These are phyloP conservation scores for Kwoniella sp. DNA, from an alignment of 768 basidiomycete genomes.

Conservation along the genomic window DNA sequence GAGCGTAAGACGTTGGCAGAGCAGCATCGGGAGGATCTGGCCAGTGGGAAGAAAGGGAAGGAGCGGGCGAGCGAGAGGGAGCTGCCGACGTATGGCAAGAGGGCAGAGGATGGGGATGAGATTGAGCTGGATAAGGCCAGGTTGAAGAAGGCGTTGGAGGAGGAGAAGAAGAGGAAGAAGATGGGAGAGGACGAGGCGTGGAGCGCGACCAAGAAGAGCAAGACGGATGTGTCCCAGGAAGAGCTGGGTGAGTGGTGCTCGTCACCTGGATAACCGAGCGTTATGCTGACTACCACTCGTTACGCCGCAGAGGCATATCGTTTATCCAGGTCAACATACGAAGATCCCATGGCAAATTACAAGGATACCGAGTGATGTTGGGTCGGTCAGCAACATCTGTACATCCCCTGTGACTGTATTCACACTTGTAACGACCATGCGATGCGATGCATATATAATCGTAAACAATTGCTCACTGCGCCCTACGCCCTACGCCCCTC, in stretches of 20 bases:
- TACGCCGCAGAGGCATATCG: slow-evolving; percentile 70
- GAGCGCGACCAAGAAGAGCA: slow-evolving; percentile 58
- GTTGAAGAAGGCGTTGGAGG: slow-evolving; percentile 65
- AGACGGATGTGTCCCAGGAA: slow-evolving; percentile 80
- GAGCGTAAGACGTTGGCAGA: slow-evolving; percentile 41
- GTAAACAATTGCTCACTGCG: not conserved
- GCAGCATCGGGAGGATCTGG: slow-evolving; percentile 32
- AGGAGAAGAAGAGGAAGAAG: slow-evolving; percentile 74
- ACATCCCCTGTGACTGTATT: not conserved
- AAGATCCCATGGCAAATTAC: slow-evolving; percentile 93
- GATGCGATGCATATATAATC: not conserved
- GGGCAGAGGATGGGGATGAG: slow-evolving; percentile 71
- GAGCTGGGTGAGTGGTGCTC: slow-evolving; percentile 39
- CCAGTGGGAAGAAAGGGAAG: slow-evolving; percentile 10
- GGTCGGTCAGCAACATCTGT: not conserved
- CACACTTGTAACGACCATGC: not conserved
- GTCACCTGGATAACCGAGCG: not conserved
- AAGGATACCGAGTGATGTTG: slow-evolving; percentile 55
- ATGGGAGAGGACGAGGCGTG: slow-evolving; percentile 54
- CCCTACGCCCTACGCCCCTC: slow-evolving; percentile 13
- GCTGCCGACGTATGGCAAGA: slow-evolving; percentile 60
- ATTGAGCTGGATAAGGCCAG: slow-evolving; percentile 68
- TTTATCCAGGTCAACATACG: slow-evolving; percentile 63
- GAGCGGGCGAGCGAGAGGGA: slow-evolving; percentile 18
- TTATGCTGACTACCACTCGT: slow-evolving; percentile 7